Evolutionary conservation across 2,329 filamentous ascomycete genomes (phyloP), one percentile per base, ranked within the genome.

Genomic region (Fusarium sp.): DNA sequence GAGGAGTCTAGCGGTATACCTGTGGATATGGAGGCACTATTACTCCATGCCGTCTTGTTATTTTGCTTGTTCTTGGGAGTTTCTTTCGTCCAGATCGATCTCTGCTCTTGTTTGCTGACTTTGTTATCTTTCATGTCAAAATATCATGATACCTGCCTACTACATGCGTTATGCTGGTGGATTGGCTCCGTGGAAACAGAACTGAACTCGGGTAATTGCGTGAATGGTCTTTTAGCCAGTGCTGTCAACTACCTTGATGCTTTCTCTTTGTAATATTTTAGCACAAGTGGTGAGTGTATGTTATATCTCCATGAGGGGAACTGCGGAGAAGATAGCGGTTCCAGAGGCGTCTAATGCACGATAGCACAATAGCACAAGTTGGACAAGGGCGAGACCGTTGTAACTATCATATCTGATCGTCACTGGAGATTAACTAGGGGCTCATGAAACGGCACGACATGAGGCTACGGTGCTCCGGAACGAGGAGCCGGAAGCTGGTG

Each of bases 61-160:
- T 52, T n/a, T 52, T 22, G 47, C n/a, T 42, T 52, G 47, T 33
- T 52, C 20, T n/a, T n/a, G 25, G n/a, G 33, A n/a, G 18, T 31
- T 38, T 20, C 22, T 61, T 60, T 72, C 45, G 31, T 68, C 56
- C 59, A 13, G 29, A 33, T 57, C 52, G 52, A 36, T 16, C 14
- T 68, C 47, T 45, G 52, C 45, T 50, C 50, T 68, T 59, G 47
- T 33, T 56, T 54, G 20, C 56, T 65, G 22, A 52, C 54, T 18
- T 63, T 65, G 50, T 63, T 20, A 64, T 31, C 47, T 52, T 52
- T 52, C 27, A 31, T 52, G 47, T 52, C 25, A 31, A 25, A 52
- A 52, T 52, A 52, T 52, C 47, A 52, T 40, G 63, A 68, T 69
- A 77, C 54, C 50, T 59, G 40, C n/a, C 38, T 69, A 45, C 20